A percentile compares a stretch with the other conserved stretches of the same genome.
Evolutionary conservation across 2,329 filamentous ascomycete species (phyloP).

Genomic region (Aureobasidium leucospermi): DNA sequence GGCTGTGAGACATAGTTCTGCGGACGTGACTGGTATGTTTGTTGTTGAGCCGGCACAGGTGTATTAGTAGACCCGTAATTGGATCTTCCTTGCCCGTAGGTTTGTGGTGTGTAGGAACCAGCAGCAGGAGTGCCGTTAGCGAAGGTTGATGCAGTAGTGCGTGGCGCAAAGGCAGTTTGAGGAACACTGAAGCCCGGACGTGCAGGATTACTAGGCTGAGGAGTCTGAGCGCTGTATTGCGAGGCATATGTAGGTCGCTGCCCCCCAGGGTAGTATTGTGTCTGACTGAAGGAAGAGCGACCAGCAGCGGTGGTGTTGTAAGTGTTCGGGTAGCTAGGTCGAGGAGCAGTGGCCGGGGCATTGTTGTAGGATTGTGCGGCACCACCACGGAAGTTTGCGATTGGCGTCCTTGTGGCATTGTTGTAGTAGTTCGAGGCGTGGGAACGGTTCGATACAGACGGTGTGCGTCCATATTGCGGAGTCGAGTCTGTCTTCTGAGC

Average conservation of each 20-base stretch:
- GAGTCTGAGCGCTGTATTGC: conserved; percentile 6
- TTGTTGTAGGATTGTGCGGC: neutral
- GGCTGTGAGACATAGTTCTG: conserved; percentile 11
- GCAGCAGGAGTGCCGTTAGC: conserved; percentile 5
- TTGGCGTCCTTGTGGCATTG: conserved; percentile 20
- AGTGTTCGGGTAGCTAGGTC: conserved; percentile 1
- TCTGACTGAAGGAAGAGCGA: conserved; percentile 3
- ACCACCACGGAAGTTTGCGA: conserved; percentile 19
- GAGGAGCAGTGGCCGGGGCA: conserved; percentile 9
- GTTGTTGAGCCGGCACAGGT: neutral
- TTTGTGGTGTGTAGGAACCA: conserved; percentile 2
- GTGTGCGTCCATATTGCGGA: conserved; percentile 8
- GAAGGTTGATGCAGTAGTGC: conserved; percentile 17
- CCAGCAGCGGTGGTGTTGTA: neutral
- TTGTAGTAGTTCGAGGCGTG: conserved; percentile 15
- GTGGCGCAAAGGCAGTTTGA: conserved; percentile 1
- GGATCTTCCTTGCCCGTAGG: conserved; percentile 7
- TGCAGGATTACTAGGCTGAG: conserved; percentile 3
- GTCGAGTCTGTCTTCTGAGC: conserved; percentile 2
- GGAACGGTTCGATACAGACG: conserved; percentile 12
- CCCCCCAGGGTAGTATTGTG: neutral
- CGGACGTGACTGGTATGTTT: neutral
- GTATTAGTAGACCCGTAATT: conserved; percentile 6
- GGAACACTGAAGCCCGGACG: conserved; percentile 3
- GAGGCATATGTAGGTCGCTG: conserved; percentile 1